phyloP scores from a whole-genome alignment of 768 basidiomycete species.

The Pleurotus salmoneostramineus region DNA sequence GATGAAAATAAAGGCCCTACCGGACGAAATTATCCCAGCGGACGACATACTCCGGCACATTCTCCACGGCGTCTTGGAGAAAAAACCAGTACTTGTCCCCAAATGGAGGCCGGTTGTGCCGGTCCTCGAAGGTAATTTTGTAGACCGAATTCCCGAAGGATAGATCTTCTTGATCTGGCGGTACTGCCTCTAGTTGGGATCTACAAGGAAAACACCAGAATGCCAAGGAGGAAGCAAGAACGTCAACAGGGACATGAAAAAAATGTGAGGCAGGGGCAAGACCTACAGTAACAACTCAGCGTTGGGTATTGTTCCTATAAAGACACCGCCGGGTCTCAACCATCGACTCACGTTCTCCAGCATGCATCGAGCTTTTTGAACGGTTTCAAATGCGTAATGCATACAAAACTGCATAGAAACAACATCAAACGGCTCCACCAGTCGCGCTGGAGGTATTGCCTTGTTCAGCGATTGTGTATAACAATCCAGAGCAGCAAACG shows the following conservation, averaged over 20 bases:
- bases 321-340: conserved; percentile 82
- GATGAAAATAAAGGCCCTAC: conserved; percentile 37
- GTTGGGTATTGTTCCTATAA: conserved; percentile 97
- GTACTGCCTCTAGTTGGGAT: conserved; percentile 66
- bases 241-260: conserved; percentile 1
- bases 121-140: conserved; percentile 80
- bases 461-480: conserved; percentile 70
- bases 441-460: conserved; percentile 58
- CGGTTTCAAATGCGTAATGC: conserved; percentile 98
- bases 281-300: conserved; percentile 79
- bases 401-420: conserved; percentile 99
- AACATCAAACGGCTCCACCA: conserved; percentile 79
- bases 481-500: conserved; percentile 87
- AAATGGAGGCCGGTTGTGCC: conserved; percentile 57
- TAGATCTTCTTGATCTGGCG: conserved; percentile 61
- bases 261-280: conserved; percentile 3
- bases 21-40: conserved; percentile 88
- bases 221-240: not conserved
- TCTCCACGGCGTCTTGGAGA: conserved; percentile 91
- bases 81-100: conserved; percentile 95
- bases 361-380: conserved; percentile 85
- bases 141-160: conserved; percentile 92
- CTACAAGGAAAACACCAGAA: conserved; percentile 30
- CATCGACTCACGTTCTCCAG: conserved; percentile 82
- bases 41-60: conserved; percentile 98